A percentile compares a stretch with the other conserved stretches of the same genome.
Conservation (phyloP, 495 filamentous ascomycete species). For the Penicillium crystallinum region DNA sequence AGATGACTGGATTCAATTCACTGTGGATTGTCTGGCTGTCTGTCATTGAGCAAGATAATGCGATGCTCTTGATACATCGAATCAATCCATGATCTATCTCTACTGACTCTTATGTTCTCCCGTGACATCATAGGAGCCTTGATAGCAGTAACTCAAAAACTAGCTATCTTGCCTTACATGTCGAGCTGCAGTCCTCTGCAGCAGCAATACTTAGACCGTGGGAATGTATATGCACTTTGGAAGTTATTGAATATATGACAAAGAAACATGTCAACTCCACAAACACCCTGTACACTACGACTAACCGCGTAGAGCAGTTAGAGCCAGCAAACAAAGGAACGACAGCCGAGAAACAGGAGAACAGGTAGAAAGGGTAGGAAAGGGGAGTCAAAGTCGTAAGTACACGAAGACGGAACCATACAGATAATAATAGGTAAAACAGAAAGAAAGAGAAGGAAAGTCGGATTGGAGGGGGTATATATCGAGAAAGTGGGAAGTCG, state of each 20-base stretch:
- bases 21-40: background rate
- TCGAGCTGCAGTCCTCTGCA: background rate
- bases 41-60: background rate
- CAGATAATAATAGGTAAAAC: conserved; percentile 3
- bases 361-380: background rate
- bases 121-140: background rate
- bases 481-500: conserved; percentile 8
- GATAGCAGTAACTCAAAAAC: background rate
- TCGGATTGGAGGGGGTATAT: conserved; percentile 23
- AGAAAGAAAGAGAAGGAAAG: conserved; percentile 1
- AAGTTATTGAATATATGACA: conserved; percentile 1
- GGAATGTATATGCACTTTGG: background rate
- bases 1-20: conserved; percentile 9
- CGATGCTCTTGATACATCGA: background rate
- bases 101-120: background rate
- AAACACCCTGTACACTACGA: conserved; percentile 8
- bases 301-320: background rate
- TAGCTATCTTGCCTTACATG: background rate
- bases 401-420: conserved; percentile 24
- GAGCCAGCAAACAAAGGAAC: conserved; percentile 10
- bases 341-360: background rate
- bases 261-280: conserved; percentile 1
- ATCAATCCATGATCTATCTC: conserved; percentile 11
- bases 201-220: background rate
- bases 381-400: conserved; percentile 15